These are phyloP conservation scores for Leccinellum luteum DNA, from an alignment of 768 basidiomycete genomes.

Conservation along the genomic window DNA sequence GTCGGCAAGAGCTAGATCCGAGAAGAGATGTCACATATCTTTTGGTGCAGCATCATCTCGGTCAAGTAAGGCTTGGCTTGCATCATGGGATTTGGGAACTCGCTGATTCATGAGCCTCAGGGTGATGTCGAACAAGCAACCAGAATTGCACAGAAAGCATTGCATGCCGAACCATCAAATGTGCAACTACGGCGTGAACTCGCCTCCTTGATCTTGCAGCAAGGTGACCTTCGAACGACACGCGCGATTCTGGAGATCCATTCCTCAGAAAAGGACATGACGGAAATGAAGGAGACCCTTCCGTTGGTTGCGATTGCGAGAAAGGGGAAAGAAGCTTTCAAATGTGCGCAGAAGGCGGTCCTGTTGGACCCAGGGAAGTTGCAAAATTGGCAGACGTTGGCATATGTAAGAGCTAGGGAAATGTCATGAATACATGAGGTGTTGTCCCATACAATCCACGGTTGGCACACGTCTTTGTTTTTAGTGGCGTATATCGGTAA, in stretches of 20 bases:
- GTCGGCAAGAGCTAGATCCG: slow-evolving; percentile 66
- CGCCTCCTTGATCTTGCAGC: slow-evolving; percentile 53
- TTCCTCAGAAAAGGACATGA: slow-evolving; percentile 31
- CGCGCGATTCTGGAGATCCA: slow-evolving; percentile 44
- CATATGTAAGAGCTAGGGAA: slow-evolving; percentile 44
- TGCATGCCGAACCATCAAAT: slow-evolving; percentile 55
- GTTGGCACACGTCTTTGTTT: not conserved
- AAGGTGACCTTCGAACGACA: slow-evolving; percentile 39
- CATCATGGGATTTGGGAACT: not conserved
- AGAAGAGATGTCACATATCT: slow-evolving; percentile 68
- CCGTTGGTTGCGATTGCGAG: slow-evolving; percentile 51
- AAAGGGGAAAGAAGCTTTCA: slow-evolving; percentile 33
- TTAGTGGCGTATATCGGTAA: not conserved
- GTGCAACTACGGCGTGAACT: slow-evolving; percentile 49
- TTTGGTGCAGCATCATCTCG: slow-evolving; percentile 66
- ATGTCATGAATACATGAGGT: slow-evolving; percentile 18
- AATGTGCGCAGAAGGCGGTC: slow-evolving; percentile 59
- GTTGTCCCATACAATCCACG: not conserved
- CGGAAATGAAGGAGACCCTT: slow-evolving; percentile 41
- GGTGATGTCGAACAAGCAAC: slow-evolving; percentile 48
- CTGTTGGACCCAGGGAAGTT: slow-evolving; percentile 49
- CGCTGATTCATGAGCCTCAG: slow-evolving; percentile 32
- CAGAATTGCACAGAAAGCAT: slow-evolving; percentile 52
- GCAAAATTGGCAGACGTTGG: slow-evolving; percentile 58
- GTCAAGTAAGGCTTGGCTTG: slow-evolving; percentile 50